phyloP scores from a whole-genome alignment of 1,284 basidiomycete genomes.

The Phellopilus nigrolimitatus region DNA sequence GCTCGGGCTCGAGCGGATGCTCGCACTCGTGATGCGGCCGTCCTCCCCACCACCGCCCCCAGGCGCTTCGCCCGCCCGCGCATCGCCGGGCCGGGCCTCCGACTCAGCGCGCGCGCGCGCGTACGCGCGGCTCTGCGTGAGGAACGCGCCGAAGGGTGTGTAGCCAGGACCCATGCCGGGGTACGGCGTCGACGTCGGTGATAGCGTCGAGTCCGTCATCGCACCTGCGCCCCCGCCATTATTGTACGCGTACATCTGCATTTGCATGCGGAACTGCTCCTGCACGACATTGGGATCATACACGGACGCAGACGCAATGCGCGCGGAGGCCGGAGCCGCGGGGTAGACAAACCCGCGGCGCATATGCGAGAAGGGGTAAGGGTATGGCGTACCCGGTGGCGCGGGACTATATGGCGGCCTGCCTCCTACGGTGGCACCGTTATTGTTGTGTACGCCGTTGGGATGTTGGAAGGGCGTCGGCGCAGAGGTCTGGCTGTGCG shows the following conservation, averaged over 20 bases:
- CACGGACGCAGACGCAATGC: constrained; percentile 40
- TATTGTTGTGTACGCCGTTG: neutral
- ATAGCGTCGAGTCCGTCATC: constrained; percentile 65
- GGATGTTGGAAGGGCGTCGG: constrained; percentile 55
- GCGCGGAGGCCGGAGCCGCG: constrained; percentile 20
- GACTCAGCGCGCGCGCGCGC: constrained; percentile 15
- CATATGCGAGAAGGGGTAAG: constrained; percentile 69
- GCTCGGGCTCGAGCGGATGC: constrained; percentile 69
- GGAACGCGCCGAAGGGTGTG: constrained; percentile 58
- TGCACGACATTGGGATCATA: constrained; percentile 55
- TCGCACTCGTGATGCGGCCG: constrained; percentile 38
- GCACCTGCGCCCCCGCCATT: too few relatives aligned
- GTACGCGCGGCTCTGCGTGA: constrained; percentile 24
- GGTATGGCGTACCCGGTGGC: constrained; percentile 69
- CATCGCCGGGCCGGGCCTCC: too few relatives aligned
- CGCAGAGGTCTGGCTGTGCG: constrained; percentile 65
- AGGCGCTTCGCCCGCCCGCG: constrained; percentile 37
- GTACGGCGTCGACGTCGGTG: constrained; percentile 66
- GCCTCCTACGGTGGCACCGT: too few relatives aligned
- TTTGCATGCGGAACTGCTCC: constrained; percentile 64
- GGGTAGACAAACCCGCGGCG: constrained; percentile 44
- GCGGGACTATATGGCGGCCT: constrained; percentile 52
- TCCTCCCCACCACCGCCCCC: constrained; percentile 32
- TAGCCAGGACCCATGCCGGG: constrained; percentile 45
- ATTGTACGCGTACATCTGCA: constrained; percentile 73